A percentile compares a stretch with the other conserved stretches of the same genome.
Conservation (phyloP, 306 rosid species). For the Dryas drummondii region DNA sequence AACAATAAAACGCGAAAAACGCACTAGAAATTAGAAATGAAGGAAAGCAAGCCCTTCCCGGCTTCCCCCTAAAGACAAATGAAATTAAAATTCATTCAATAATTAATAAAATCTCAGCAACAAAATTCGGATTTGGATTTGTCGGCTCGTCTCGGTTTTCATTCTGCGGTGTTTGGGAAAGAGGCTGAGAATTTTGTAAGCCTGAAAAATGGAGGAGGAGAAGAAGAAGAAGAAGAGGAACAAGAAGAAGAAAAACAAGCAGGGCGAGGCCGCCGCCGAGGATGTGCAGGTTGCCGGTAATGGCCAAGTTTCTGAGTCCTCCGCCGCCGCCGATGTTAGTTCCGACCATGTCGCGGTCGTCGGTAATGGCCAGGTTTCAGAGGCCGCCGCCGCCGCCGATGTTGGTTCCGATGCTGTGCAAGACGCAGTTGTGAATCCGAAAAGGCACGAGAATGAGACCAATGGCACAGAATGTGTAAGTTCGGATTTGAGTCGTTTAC, state of each 20-base stretch:
- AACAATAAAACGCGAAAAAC: background rate
- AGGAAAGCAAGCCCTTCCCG: background rate
- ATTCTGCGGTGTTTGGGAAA: constrained; percentile 1
- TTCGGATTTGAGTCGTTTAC: constrained; percentile 16
- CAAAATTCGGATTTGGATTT: constrained; percentile 9
- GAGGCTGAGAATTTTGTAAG: constrained; percentile 16
- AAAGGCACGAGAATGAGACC: constrained; percentile 31
- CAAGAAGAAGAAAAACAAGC: constrained; percentile 62
- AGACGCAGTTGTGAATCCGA: constrained; percentile 22
- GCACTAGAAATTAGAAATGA: background rate
- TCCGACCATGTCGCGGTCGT: constrained; percentile 31
- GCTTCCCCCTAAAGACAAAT: background rate
- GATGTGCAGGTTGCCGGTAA: constrained; percentile 31
- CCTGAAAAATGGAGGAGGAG: constrained; percentile 54
- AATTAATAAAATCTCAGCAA: background rate
- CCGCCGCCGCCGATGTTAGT: constrained; percentile 37
- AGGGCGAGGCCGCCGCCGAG: constrained; percentile 37
- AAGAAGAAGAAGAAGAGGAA: constrained; percentile 55
- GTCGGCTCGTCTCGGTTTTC: background rate
- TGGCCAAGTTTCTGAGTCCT: constrained; percentile 30
- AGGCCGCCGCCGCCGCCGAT: constrained; percentile 3
- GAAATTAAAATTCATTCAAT: background rate
- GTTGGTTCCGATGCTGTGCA: constrained; percentile 18
- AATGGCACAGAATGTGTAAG: constrained; percentile 59
- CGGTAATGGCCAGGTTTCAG: constrained; percentile 31